Base-by-base conservation (phyloP, 1,139 yeast genomes). In the Arxiozyma heterogenica region DNA sequence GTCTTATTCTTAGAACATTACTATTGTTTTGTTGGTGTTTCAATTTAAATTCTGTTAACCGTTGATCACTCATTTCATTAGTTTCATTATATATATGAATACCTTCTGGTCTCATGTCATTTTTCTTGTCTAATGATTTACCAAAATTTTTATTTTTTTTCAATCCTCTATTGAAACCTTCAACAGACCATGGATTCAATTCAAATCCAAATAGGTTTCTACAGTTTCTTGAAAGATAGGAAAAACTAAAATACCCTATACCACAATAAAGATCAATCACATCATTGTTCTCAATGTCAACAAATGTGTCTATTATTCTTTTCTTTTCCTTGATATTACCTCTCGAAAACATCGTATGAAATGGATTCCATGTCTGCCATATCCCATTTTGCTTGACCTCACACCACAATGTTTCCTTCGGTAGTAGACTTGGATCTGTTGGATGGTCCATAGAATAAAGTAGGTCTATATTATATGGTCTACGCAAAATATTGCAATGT, bases 301-400 rank as follows among this genome's bases (percentile, higher is more conserved):
- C 55, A 63, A 74, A 77, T 4, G 57, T 55, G 34, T 72, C 73
- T 52, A 84, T 66, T 0, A 89, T 76, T 23, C 96, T 70, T 18
- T 82, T 78, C 67, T 89, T 89, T 64, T 89, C 96, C 59, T 84
- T 85, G 60, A 89, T 80, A 64, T 89, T 89, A 0, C 96, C 96
- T n/a, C 96, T 70, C 43, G 91, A 83, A 65, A 89, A 89, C 96
- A 89, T 89, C 15, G 95, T 87, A 64, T 81, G 84, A 53, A 76
- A 66, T 0, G 96, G 96, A 3, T 93, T 87, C 96, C 96, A 89
- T 2, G 79, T 76, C 64, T 89, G 96, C 57, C 68, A 73, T 6
- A 89, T 81, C 1, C 90, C 91, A 66, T 89, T 87, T 64, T 89
- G 96, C 1, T 74, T 70, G 1, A 77, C 77, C 15, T 75, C 69